A percentile compares a stretch with the other conserved stretches of the same genome.
phyloP scores from a whole-genome alignment of 345 rosid genomes.

The Noccaea caerulescens region DNA sequence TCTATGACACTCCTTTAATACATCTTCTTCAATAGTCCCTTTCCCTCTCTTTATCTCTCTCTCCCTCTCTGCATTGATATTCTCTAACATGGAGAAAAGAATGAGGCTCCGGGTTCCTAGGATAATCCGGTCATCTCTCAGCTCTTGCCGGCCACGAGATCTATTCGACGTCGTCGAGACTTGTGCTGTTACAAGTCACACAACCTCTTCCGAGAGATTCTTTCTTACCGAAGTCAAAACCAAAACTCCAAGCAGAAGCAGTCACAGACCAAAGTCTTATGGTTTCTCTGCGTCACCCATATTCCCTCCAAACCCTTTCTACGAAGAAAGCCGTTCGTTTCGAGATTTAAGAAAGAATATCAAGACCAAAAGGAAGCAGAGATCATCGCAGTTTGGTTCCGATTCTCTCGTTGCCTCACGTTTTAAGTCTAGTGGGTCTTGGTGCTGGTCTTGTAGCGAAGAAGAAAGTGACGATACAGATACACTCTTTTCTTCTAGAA shows the following conservation, averaged over 20 bases:
- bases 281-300: slow-evolving; percentile 39
- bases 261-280: slow-evolving; percentile 18
- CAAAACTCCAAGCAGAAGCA: slow-evolving; percentile 10
- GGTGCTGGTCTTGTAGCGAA: slow-evolving; percentile 74
- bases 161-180: slow-evolving; percentile 64
- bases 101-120: slow-evolving; percentile 67
- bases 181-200: slow-evolving; percentile 23
- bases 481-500: slow-evolving; percentile 71
- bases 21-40: slow-evolving; percentile 22
- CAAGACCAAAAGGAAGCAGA: slow-evolving; percentile 41
- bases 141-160: slow-evolving; percentile 62
- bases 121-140: slow-evolving; percentile 64
- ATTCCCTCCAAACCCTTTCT: slow-evolving; percentile 50
- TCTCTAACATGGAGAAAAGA: slow-evolving; percentile 60
- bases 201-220: slow-evolving; percentile 37
- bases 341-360: slow-evolving; percentile 35
- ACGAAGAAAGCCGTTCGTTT: slow-evolving; percentile 45
- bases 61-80: slow-evolving; percentile 24
- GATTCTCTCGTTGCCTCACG: slow-evolving; percentile 50
- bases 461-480: slow-evolving; percentile 62
- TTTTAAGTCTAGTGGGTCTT: slow-evolving; percentile 38
- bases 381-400: slow-evolving; percentile 16
- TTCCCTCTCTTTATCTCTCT: slow-evolving; percentile 8
- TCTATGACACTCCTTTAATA: slow-evolving; percentile 20
- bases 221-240: slow-evolving; percentile 23